phyloP scores from a whole-genome alignment of 75 land plant species.

The Larix kaempferi region DNA sequence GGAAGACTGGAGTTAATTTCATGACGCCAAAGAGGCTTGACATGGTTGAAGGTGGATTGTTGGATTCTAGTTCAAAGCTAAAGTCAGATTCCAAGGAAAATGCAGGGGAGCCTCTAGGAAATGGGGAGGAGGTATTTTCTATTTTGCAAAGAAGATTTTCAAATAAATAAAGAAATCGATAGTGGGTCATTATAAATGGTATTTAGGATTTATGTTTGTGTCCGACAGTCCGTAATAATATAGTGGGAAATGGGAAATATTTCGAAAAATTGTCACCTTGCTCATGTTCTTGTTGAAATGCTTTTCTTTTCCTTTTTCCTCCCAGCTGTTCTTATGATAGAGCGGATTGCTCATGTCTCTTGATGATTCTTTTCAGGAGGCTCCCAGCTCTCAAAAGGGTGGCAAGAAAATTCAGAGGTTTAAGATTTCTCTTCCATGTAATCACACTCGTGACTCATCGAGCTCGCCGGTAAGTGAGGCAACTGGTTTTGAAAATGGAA shows the following conservation, averaged over 20 bases:
- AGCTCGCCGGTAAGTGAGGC: background rate
- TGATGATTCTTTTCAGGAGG: conserved; percentile 4
- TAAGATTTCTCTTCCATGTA: background rate
- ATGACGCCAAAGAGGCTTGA: background rate
- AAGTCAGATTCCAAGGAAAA: background rate
- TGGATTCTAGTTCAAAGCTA: background rate
- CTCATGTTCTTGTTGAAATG: background rate
- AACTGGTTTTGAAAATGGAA: conserved; percentile 5
- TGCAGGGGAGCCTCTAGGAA: background rate
- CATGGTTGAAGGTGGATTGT: background rate
- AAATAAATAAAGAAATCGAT: background rate
- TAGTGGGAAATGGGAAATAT: background rate
- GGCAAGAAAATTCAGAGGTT: conserved; percentile 1
- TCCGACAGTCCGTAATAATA: no score
- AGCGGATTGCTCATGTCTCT: background rate
- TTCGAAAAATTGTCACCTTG: background rate
- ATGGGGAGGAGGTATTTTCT: conserved; percentile 8
- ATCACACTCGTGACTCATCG: background rate
- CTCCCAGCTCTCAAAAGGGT: conserved; percentile 2
- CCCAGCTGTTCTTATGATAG: no score
- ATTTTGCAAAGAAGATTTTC: background rate
- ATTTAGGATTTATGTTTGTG: no score
- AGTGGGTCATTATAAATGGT: no score
- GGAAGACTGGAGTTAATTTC: background rate
- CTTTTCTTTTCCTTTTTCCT: background rate